phyloP scores from a whole-genome alignment of 2,329 filamentous ascomycete species.

The Capronia americana region DNA sequence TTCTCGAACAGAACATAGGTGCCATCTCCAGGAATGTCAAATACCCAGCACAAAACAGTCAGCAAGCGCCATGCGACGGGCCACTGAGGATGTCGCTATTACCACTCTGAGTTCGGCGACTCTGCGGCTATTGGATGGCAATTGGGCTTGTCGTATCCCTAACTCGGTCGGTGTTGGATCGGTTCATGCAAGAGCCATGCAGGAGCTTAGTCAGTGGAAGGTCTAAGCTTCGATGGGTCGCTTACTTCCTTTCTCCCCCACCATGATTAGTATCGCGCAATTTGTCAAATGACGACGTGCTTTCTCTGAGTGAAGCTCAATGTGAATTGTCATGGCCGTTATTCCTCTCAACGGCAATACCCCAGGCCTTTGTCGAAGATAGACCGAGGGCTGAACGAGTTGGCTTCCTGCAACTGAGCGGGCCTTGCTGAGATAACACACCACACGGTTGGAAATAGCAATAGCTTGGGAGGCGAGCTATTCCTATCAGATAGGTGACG shows the following conservation, averaged over 20 bases:
- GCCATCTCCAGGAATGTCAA: constrained; percentile 20
- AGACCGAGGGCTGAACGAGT: not conserved
- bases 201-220: constrained; percentile 29
- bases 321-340: not conserved
- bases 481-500: not conserved
- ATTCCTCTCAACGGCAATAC: not conserved
- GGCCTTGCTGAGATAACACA: not conserved
- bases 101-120: constrained; percentile 6
- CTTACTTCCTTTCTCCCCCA: not conserved
- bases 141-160: constrained; percentile 22
- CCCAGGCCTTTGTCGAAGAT: not conserved
- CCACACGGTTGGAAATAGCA: not conserved
- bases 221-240: not conserved
- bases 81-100: constrained; percentile 16
- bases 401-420: not conserved
- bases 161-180: constrained; percentile 8
- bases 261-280: constrained; percentile 13
- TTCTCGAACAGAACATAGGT: not conserved
- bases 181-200: constrained; percentile 19
- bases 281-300: constrained; percentile 13
- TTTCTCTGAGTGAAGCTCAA: not conserved
- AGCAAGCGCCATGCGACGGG: constrained; percentile 16
- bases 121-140: constrained; percentile 12
- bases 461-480: not conserved
- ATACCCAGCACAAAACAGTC: constrained; percentile 24